Conservation (phyloP, 805 yeast genomes). For the Hanseniaspora guilliermondii region DNA sequence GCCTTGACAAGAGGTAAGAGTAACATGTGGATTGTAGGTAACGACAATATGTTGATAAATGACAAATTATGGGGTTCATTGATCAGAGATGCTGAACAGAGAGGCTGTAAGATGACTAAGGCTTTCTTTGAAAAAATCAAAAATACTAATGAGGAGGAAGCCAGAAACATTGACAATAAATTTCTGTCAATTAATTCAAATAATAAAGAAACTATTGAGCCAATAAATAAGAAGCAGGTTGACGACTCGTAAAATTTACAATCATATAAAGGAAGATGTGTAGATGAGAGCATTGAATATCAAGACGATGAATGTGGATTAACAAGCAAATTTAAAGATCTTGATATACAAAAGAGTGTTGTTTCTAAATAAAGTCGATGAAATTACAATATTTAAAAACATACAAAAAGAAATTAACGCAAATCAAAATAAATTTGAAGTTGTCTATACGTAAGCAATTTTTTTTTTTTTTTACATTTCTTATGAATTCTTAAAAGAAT, state of each 20-base stretch:
- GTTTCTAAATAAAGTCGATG: too few species aligned
- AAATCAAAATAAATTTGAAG: too few species aligned
- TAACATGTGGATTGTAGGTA: constrained; percentile 87
- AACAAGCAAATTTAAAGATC: too few species aligned
- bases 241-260: neutral
- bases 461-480: too few species aligned
- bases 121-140: neutral
- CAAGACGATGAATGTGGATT: too few species aligned
- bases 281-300: neutral
- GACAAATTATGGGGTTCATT: constrained; percentile 66
- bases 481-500: too few species aligned
- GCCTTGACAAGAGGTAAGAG: constrained; percentile 89
- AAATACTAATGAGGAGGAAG: too few species aligned
- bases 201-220: neutral
- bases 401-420: too few species aligned
- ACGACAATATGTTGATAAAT: constrained; percentile 46
- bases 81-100: constrained; percentile 47
- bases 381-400: too few species aligned
- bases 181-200: neutral
- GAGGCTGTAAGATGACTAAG: constrained; percentile 27
- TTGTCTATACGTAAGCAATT: too few species aligned
- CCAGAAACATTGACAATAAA: neutral
- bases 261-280: too few species aligned
- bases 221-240: neutral
- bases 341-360: too few species aligned